Evolutionary conservation across 1,284 basidiomycete species (phyloP), one percentile per base, ranked within the genome.

Genomic region (Ustilago trichophora): DNA sequence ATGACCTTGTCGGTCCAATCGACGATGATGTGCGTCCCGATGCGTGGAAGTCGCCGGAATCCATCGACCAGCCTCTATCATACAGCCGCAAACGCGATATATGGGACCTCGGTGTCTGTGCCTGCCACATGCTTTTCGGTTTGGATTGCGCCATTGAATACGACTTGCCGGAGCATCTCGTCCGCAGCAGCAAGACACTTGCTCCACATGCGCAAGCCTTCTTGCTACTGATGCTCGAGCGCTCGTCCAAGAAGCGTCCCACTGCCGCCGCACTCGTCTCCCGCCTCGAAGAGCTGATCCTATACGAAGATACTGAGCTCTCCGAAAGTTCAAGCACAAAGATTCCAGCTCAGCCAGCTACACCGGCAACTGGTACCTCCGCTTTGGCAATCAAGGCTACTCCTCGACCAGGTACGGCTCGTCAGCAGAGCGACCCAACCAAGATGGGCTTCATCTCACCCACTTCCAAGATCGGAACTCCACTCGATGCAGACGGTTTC

Each of bases 61-160:
- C 72, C 11, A 63, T 74, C 31, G 62, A 58, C 29, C 55, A 56
- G 49, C 74, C 77, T 9, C 47, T 74, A 10, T 59, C 52, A 13
- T 80, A 79, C 51, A 65, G 71, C 24, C 54, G 73, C 29, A 75
- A 76, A 38, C 65, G 75, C 13, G 81, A 82, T 42, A 36, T 82
- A 2, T 82, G 77, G 72, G 78, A 82, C 37, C 51, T 80, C 2
- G 81, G 80, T 7, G 52, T 77, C 6, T 72, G 66, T 29, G 57
- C 59, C 5, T 69, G 73, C 34, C 79, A 81, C 38, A 78, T 82
- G 71, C 59, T 82, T 1, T 78, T 69, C 35, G 80, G 80, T 1
- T n/a, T 65, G 22, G 64, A 75, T 18, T 64, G 72, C 15, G 6
- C 56, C 7, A 15, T 55, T 18, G 59, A 64, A n/a, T 63, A 59